Percentiles rank a stretch among this genome's conserved stretches.
Evolutionary conservation across 2,329 filamentous ascomycete species (phyloP).

Genomic region (Cytospora piceae): DNA sequence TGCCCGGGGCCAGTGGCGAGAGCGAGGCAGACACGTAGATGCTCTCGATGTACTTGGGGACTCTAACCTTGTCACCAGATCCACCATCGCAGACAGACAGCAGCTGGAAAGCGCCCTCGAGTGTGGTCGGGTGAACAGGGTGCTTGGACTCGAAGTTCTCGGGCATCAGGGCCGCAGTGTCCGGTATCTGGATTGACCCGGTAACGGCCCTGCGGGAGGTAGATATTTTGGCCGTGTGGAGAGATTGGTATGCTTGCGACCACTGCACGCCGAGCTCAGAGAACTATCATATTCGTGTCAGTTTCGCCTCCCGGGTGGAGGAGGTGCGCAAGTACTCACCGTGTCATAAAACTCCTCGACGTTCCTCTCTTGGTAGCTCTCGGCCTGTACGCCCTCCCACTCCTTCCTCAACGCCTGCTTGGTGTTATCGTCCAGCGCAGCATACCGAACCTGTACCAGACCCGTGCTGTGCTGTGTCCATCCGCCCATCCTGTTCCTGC

Average conservation of each 20-base stretch:
- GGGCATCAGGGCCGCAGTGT: conserved; percentile 5
- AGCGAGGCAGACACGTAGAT: conserved; percentile 3
- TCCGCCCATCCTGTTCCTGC: neutral
- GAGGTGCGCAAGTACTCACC: neutral
- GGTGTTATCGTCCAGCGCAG: neutral
- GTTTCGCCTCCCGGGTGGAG: neutral
- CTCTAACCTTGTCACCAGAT: neutral
- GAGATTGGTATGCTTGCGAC: conserved; percentile 6
- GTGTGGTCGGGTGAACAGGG: conserved; percentile 7
- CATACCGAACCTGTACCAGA: conserved; percentile 9
- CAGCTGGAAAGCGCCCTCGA: conserved; percentile 12
- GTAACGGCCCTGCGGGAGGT: neutral
- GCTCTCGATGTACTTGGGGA: conserved; percentile 17
- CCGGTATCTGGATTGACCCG: neutral
- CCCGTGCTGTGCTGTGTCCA: conserved; percentile 18
- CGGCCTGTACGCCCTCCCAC: neutral
- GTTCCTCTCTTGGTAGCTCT: neutral
- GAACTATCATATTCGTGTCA: neutral
- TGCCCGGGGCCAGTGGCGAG: conserved; percentile 5
- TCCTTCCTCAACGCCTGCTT: neutral
- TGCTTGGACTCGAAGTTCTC: conserved; percentile 16
- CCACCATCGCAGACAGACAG: conserved; percentile 11
- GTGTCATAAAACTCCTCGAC: conserved; percentile 7
- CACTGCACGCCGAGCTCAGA: conserved; percentile 9
- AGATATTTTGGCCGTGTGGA: neutral